Percentiles rank a stretch among this genome's conserved stretches.
phyloP scores from a whole-genome alignment of 129 eudicot species.

The Erigeron canadensis region DNA sequence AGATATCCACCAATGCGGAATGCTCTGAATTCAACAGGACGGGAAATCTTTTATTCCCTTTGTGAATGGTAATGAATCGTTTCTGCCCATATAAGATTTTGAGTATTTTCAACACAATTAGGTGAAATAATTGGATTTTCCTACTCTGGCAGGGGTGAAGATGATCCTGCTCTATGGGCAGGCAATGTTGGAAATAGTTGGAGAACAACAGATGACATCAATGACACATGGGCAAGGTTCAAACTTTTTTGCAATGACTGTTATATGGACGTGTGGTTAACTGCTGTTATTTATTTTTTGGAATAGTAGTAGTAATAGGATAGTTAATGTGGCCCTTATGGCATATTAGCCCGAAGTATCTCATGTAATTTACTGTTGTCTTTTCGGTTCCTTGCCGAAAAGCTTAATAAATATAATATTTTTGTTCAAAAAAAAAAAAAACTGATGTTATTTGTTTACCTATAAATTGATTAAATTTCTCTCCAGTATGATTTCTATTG shows the following conservation, averaged over 20 bases:
- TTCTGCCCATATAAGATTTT: not conserved
- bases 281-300: not conserved
- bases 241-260: conserved; percentile 16
- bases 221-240: conserved; percentile 93
- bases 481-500: conserved; percentile 74
- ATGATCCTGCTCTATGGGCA: conserved; percentile 98
- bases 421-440: no score
- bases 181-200: conserved; percentile 88
- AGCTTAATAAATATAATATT: no score
- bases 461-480: not conserved
- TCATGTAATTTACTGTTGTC: no score
- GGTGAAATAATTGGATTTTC: conserved; percentile 4
- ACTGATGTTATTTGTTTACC: not conserved
- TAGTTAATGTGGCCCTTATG: no score
- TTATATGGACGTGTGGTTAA: not conserved
- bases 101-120: not conserved
- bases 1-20: conserved; percentile 98
- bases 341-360: no score
- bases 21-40: conserved; percentile 79
- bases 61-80: conserved; percentile 75
- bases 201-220: conserved; percentile 94
- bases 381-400: no score
- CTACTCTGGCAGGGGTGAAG: conserved; percentile 68
- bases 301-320: no score
- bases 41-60: conserved; percentile 83